Percentiles rank a stretch among this genome's conserved stretches.
Conservation (phyloP, 179 eudicot genomes). For the Heliamphora pulchella region DNA sequence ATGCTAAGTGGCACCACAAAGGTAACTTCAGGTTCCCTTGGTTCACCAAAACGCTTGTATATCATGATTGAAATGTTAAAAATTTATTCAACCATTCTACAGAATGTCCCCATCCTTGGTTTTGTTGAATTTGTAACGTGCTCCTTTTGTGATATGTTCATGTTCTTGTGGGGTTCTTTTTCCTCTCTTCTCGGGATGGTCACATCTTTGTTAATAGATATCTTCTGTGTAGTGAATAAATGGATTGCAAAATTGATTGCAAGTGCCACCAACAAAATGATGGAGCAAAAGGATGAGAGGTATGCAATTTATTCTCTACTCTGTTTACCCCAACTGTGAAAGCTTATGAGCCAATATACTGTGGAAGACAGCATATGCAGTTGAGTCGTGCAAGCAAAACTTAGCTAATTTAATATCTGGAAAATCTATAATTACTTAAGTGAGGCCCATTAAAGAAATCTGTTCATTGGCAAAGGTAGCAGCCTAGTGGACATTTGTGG, state of each 20-base stretch:
- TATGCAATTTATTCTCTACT: slow-evolving; percentile 13
- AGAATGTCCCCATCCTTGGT: no score
- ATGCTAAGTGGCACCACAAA: no score
- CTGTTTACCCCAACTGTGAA: background rate
- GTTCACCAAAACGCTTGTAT: no score
- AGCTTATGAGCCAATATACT: background rate
- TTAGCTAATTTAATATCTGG: background rate
- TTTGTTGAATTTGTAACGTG: no score
- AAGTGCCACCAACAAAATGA: slow-evolving; percentile 79
- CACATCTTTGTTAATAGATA: background rate
- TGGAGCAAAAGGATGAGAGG: slow-evolving; percentile 98
- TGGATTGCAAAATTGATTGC: slow-evolving; percentile 86
- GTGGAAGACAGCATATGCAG: background rate
- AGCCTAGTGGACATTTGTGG: background rate
- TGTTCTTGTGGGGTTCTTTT: slow-evolving; percentile 4
- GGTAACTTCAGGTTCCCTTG: no score
- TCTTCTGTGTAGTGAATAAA: slow-evolving; percentile 61
- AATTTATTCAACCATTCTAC: no score
- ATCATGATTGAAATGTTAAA: no score
- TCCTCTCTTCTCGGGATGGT: background rate
- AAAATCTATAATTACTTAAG: background rate
- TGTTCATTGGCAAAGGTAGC: background rate
- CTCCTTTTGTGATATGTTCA: background rate
- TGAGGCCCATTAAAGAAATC: background rate
- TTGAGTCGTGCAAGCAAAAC: background rate